Evolutionary conservation across 257 asterid species (phyloP).

Genomic region (Ocimum tenuiflorum): DNA sequence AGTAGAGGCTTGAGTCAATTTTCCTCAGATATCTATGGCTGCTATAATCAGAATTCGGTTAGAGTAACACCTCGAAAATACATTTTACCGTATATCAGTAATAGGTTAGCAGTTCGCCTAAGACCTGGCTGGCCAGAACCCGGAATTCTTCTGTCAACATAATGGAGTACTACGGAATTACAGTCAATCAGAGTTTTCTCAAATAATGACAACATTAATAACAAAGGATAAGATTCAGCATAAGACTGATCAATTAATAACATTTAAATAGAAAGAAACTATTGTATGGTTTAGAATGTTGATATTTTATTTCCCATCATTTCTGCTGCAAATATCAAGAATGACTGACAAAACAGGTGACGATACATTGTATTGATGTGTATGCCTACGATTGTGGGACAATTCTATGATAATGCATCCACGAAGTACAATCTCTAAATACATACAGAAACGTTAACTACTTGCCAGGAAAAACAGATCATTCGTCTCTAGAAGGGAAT

Average conservation of each 20-base stretch:
- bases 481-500: slow-evolving; percentile 29
- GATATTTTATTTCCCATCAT: neutral
- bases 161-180: neutral
- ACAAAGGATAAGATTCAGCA: neutral
- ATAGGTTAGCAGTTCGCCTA: neutral
- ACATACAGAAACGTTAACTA: neutral
- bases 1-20: neutral
- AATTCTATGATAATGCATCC: slow-evolving; percentile 1
- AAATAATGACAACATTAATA: neutral
- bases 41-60: neutral
- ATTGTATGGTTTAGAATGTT: neutral
- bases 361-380: neutral
- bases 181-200: no score
- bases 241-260: neutral
- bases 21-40: neutral
- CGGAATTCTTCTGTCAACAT: neutral
- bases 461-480: neutral
- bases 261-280: neutral
- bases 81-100: neutral
- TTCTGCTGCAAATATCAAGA: neutral
- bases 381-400: neutral
- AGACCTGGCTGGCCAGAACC: neutral
- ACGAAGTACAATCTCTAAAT: slow-evolving; percentile 7
- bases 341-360: neutral
- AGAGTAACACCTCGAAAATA: neutral